phyloP scores from a whole-genome alignment of 2,329 filamentous ascomycete species.

The Xylariaceae sp. region DNA sequence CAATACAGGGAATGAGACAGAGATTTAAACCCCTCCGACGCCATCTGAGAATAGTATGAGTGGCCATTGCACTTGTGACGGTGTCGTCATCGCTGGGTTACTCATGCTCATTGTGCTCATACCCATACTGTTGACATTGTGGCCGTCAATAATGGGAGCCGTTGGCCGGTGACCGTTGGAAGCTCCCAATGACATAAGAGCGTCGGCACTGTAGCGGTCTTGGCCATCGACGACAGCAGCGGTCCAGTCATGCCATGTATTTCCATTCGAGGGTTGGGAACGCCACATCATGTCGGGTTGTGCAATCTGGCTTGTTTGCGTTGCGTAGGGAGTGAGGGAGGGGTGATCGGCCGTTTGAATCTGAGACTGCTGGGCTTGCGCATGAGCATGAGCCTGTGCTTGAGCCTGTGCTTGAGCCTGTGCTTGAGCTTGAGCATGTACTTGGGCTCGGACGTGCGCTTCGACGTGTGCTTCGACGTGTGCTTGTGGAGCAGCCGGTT shows the following conservation, averaged over 20 bases:
- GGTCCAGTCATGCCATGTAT: constrained; percentile 54
- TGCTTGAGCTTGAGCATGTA: constrained; percentile 25
- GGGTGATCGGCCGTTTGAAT: constrained; percentile 22
- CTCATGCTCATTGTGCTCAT: constrained; percentile 25
- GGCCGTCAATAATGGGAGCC: constrained; percentile 20
- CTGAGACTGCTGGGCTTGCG: constrained; percentile 16
- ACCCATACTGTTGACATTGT: constrained; percentile 17
- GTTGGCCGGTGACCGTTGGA: constrained; percentile 15
- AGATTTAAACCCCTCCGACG: constrained; percentile 24
- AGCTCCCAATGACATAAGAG: constrained; percentile 44
- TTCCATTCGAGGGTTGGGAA: constrained; percentile 32
- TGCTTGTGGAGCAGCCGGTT: constrained; percentile 20
- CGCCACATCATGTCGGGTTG: constrained; percentile 30
- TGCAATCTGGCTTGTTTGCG: constrained; percentile 28
- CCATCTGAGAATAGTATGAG: constrained; percentile 30
- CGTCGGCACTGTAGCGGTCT: constrained; percentile 47
- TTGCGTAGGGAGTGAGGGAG: constrained; percentile 27
- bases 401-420: constrained; percentile 21
- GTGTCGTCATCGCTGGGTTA: constrained; percentile 20
- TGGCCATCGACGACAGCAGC: constrained; percentile 47
- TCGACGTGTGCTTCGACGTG: constrained; percentile 23
- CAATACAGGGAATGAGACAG: background rate
- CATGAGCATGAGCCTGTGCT: constrained; percentile 16
- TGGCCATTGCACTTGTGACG: constrained; percentile 30
- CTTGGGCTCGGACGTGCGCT: constrained; percentile 24